A percentile compares a stretch with the other conserved stretches of the same genome.
phyloP scores from a whole-genome alignment of 2,329 filamentous ascomycete species.

The Claviceps africana region DNA sequence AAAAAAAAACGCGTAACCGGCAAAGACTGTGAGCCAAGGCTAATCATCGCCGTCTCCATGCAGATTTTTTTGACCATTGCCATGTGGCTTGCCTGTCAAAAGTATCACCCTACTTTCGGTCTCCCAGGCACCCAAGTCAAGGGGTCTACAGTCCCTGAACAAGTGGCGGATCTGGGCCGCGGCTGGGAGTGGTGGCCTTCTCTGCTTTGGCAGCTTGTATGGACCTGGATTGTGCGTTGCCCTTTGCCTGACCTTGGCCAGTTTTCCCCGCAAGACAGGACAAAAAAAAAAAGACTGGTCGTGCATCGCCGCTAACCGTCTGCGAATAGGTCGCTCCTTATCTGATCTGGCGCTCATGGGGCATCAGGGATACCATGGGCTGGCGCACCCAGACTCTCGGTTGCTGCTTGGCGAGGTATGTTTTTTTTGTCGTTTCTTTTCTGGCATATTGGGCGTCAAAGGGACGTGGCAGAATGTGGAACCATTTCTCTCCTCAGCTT shows the following conservation, averaged over 20 bases:
- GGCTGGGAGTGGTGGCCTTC: constrained; percentile 49
- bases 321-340: constrained; percentile 35
- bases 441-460: not conserved
- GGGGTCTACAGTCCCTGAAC: constrained; percentile 22
- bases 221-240: constrained; percentile 28
- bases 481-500: too few relatives aligned
- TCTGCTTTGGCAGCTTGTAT: constrained; percentile 39
- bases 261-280: too few relatives aligned
- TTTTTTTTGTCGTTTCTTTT: too few relatives aligned
- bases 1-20: too few relatives aligned
- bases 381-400: constrained; percentile 50
- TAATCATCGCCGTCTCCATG: not conserved
- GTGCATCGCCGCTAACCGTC: not conserved
- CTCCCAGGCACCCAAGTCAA: constrained; percentile 22
- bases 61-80: constrained; percentile 38
- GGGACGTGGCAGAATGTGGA: not conserved
- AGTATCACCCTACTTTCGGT: constrained; percentile 42
- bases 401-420: constrained; percentile 29
- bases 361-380: constrained; percentile 47
- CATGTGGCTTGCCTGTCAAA: constrained; percentile 42
- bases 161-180: constrained; percentile 25
- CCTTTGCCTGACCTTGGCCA: too few relatives aligned
- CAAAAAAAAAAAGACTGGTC: not conserved
- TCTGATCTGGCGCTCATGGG: constrained; percentile 44
- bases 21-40: not conserved